A percentile compares a stretch with the other conserved stretches of the same genome.
Conservation (phyloP, 768 basidiomycete genomes). For the Kondoa malvinella region DNA sequence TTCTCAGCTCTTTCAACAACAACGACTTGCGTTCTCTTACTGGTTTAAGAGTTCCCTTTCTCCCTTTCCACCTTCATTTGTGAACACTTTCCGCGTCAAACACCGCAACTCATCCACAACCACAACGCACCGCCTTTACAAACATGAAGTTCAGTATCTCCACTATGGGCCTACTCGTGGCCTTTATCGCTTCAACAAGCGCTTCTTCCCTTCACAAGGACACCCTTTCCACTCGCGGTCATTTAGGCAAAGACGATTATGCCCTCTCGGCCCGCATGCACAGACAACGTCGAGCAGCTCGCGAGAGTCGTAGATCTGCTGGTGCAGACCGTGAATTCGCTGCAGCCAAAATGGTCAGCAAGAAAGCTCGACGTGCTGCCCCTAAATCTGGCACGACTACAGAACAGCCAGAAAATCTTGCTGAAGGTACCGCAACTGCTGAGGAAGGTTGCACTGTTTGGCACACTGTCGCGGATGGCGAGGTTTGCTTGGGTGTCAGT, state of each 20-base stretch:
- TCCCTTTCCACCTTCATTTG: too few relatives aligned
- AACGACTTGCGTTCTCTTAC: too few relatives aligned
- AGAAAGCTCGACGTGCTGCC: background rate
- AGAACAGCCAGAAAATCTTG: background rate
- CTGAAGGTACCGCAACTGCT: background rate
- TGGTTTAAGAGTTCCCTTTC: too few relatives aligned
- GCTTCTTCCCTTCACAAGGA: background rate
- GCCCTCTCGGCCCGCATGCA: background rate
- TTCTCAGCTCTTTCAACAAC: too few relatives aligned
- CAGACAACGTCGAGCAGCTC: background rate
- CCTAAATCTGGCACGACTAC: background rate
- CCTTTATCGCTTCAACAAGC: background rate
- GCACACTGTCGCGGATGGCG: background rate
- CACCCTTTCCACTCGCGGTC: background rate
- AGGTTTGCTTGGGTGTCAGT: background rate
- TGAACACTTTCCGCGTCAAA: background rate
- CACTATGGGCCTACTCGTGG: background rate
- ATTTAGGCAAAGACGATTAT: background rate
- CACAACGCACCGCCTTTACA: background rate
- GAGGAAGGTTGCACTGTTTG: conserved; percentile 7
- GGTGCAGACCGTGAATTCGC: background rate
- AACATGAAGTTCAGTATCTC: background rate
- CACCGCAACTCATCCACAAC: background rate
- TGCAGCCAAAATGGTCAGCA: background rate
- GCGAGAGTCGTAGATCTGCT: background rate